These are phyloP conservation scores for Microcyclospora pomicola DNA, from an alignment of 2,329 filamentous ascomycete species.

Conservation along the genomic window DNA sequence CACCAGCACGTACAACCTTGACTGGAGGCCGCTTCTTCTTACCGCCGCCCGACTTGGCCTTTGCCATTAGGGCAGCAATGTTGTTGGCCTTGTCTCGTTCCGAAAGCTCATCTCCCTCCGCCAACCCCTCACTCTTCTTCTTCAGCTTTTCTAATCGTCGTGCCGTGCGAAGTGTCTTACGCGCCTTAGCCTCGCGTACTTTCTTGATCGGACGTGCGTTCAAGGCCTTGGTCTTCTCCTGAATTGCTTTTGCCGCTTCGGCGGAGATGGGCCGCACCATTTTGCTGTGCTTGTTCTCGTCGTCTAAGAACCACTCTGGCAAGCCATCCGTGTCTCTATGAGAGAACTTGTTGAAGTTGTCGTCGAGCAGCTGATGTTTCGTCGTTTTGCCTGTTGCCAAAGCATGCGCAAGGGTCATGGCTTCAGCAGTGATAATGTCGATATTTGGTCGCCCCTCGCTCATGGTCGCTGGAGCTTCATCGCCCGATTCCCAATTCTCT, in stretches of 20 bases:
- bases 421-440: conserved; percentile 97
- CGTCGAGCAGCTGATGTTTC: conserved; percentile 67
- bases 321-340: conserved; percentile 85
- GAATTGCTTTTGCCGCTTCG: conserved; percentile 78
- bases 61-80: conserved; percentile 69
- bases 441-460: conserved; percentile 55
- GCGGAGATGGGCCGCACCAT: conserved; percentile 81
- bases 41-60: conserved; percentile 46
- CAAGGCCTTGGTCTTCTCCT: conserved; percentile 81
- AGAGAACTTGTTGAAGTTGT: conserved; percentile 83
- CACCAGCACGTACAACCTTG: conserved; percentile 78
- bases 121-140: conserved; percentile 88
- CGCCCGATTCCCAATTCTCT: conserved; percentile 46
- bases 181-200: conserved; percentile 86
- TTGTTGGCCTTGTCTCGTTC: conserved; percentile 89
- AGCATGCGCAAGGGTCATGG: conserved; percentile 91
- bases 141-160: conserved; percentile 85
- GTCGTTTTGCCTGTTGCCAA: conserved; percentile 77
- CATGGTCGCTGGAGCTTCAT: conserved; percentile 40
- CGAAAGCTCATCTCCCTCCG: conserved; percentile 79
- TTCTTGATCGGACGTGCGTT: conserved; percentile 99
- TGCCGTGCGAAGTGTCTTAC: conserved; percentile 93
- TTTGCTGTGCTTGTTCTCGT: conserved; percentile 73
- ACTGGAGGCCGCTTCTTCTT: conserved; percentile 76
- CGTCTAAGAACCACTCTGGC: conserved; percentile 95